Evolutionary conservation across 2,329 filamentous ascomycete genomes (phyloP).

Genomic region (Amesomyces nigricolor): DNA sequence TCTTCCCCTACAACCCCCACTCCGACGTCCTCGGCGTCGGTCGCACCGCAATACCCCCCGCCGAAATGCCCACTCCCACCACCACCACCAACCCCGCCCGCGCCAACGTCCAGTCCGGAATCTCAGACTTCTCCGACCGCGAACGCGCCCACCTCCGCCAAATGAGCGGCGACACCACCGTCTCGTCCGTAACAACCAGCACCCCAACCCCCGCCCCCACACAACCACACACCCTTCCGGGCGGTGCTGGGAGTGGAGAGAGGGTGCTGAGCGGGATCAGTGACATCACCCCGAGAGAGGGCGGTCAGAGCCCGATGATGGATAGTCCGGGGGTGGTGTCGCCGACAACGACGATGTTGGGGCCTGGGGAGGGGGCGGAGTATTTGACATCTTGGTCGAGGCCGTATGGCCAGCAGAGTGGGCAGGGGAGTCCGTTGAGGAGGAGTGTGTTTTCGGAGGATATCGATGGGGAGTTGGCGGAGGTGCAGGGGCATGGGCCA

Average conservation of each 20-base stretch:
- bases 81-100: slow-evolving; percentile 2
- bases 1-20: slow-evolving; percentile 19
- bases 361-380: slow-evolving; percentile 17
- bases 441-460: slow-evolving; percentile 41
- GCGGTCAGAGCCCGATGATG: slow-evolving; percentile 5
- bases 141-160: slow-evolving; percentile 38
- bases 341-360: slow-evolving; percentile 19
- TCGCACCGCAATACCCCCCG: not conserved
- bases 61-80: no score
- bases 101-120: slow-evolving; percentile 33
- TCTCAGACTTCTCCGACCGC: slow-evolving; percentile 39
- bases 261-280: slow-evolving; percentile 10
- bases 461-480: slow-evolving; percentile 25
- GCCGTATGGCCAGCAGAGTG: slow-evolving; percentile 12
- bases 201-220: no score
- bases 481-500: not conserved
- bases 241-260: not conserved
- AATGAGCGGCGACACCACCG: slow-evolving; percentile 36
- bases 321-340: slow-evolving; percentile 25
- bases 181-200: slow-evolving; percentile 31
- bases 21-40: slow-evolving; percentile 19
- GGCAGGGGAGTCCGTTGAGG: slow-evolving; percentile 28
- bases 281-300: not conserved
- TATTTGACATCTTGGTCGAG: slow-evolving; percentile 19
- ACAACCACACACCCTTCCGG: no score